These are phyloP conservation scores for Medakamo hakoo DNA, from an alignment of 139 green algal genomes.

Conservation along the genomic window DNA sequence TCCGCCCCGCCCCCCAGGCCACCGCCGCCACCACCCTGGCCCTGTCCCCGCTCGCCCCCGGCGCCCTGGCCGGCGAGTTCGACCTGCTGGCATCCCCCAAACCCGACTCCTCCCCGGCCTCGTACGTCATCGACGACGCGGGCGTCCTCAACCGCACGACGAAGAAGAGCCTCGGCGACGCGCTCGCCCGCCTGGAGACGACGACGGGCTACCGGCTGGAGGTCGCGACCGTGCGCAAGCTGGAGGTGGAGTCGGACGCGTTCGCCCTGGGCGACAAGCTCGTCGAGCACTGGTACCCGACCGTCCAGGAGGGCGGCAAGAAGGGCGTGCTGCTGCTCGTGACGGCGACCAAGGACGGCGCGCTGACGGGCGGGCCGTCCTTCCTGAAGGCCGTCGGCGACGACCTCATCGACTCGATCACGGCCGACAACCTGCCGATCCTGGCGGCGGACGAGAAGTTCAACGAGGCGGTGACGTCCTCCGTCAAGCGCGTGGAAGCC, in stretches of 20 bases:
- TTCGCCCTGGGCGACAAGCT: constrained; percentile 90
- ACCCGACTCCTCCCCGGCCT: constrained; percentile 33
- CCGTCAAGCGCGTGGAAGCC: constrained; percentile 66
- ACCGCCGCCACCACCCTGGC: constrained; percentile 22
- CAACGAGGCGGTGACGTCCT: constrained; percentile 42
- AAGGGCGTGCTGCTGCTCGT: constrained; percentile 88
- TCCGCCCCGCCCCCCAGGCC: neutral
- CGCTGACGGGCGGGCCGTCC: constrained; percentile 63
- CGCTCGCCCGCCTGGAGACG: constrained; percentile 63
- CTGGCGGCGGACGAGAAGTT: constrained; percentile 54
- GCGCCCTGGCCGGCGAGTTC: constrained; percentile 62
- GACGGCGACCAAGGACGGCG: constrained; percentile 85
- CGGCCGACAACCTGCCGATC: constrained; percentile 87
- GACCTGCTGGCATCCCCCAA: constrained; percentile 60
- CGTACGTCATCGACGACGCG: constrained; percentile 90
- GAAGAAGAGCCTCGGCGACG: constrained; percentile 46
- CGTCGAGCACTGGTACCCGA: constrained; percentile 65
- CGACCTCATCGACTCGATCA: constrained; percentile 75
- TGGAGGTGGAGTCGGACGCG: constrained; percentile 89
- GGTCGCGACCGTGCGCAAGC: constrained; percentile 83
- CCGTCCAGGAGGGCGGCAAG: constrained; percentile 33
- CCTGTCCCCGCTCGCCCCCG: constrained; percentile 8
- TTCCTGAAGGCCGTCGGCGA: constrained; percentile 82
- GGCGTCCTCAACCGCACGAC: constrained; percentile 62
- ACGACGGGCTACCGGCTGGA: constrained; percentile 71